These are phyloP conservation scores for Nothopassalora personata DNA, from an alignment of 2,329 filamentous ascomycete species.

Conservation along the genomic window DNA sequence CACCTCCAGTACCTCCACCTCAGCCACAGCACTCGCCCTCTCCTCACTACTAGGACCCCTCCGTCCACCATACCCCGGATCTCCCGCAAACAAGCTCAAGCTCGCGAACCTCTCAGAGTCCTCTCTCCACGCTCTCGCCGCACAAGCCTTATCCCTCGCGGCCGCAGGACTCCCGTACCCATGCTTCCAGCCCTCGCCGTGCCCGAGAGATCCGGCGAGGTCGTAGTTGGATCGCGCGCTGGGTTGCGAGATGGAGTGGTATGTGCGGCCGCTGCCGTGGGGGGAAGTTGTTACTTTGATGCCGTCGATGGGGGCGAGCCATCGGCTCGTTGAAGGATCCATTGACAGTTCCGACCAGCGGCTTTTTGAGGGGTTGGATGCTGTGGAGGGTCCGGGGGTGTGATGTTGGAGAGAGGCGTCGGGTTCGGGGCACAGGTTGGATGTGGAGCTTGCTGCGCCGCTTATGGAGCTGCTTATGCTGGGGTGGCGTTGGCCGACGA, in stretches of 20 bases:
- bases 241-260: not conserved
- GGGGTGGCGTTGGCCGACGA: not conserved
- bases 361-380: not conserved
- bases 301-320: not conserved
- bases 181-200: not conserved
- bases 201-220: not conserved
- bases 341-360: not conserved
- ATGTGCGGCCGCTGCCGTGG: not conserved
- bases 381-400: too few relatives aligned
- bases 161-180: not conserved
- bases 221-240: not conserved
- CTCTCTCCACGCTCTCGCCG: not conserved
- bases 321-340: not conserved
- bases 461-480: not conserved
- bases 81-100: not conserved
- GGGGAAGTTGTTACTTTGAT: not conserved
- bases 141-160: not conserved
- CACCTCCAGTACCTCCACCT: not conserved
- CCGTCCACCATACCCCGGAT: not conserved
- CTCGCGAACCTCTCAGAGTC: not conserved
- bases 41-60: not conserved
- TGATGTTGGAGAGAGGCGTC: not conserved
- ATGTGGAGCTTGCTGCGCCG: not conserved
- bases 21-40: not conserved
- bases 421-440: not conserved